Conservation (phyloP, 768 basidiomycete species). For the Mycena vulgaris region DNA sequence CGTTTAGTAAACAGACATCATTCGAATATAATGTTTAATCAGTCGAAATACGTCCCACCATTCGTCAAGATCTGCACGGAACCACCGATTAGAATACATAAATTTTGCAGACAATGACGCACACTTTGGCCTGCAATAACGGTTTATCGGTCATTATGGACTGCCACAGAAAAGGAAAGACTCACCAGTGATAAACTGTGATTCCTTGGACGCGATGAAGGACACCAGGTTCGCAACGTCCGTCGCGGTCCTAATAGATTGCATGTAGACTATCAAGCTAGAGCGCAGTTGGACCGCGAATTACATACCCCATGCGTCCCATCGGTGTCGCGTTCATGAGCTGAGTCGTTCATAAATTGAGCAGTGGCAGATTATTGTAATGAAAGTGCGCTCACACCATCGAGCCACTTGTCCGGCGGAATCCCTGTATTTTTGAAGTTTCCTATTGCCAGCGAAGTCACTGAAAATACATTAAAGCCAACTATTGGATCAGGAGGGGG, state of each 20-base stretch:
- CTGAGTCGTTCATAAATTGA: not conserved
- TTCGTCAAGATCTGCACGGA: conserved; percentile 4
- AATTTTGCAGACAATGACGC: not conserved
- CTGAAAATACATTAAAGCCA: not conserved
- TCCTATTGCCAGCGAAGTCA: not conserved
- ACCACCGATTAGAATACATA: not conserved
- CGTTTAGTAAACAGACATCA: no score
- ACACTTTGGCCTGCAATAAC: not conserved
- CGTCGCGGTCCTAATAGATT: not conserved
- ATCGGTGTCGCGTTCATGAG: no score
- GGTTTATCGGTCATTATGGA: not conserved
- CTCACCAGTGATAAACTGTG: conserved; percentile 39
- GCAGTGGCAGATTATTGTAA: not conserved
- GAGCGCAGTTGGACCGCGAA: no score
- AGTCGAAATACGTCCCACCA: conserved; percentile 8
- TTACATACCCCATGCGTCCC: no score
- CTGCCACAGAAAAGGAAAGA: no score
- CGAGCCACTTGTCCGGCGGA: not conserved
- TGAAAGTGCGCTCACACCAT: not conserved
- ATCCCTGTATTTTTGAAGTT: not conserved
- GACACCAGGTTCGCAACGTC: conserved; percentile 47
- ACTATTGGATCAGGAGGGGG: no score
- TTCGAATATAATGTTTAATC: no score
- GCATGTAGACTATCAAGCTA: no score
- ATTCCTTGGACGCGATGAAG: conserved; percentile 49